A percentile compares a stretch with the other conserved stretches of the same genome.
Evolutionary conservation across 2,329 filamentous ascomycete species (phyloP).

Genomic region (Sclerotinia trifoliorum): DNA sequence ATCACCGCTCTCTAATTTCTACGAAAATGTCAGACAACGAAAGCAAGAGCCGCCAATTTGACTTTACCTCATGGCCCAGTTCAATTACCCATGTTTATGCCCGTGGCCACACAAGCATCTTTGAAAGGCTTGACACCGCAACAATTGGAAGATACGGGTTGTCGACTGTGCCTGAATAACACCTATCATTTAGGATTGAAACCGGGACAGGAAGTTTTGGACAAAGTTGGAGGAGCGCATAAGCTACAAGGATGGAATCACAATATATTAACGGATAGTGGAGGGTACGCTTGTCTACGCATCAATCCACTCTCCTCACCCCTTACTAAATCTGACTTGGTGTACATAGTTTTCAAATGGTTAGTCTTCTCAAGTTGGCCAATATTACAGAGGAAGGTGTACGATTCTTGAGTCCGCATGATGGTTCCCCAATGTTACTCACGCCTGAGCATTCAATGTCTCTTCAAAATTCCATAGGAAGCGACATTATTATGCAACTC

Average conservation of each 20-base stretch:
- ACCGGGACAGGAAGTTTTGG: conserved; percentile 85
- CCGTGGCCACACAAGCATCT: conserved; percentile 93
- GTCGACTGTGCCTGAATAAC: conserved; percentile 92
- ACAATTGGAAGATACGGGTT: conserved; percentile 85
- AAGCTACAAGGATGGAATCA: conserved; percentile 92
- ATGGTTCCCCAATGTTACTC: conserved; percentile 91
- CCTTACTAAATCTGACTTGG: conserved; percentile 16
- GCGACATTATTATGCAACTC: conserved; percentile 99
- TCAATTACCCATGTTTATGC: conserved; percentile 94
- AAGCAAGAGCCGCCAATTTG: conserved; percentile 84
- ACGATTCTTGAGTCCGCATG: conserved; percentile 91
- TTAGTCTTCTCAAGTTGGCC: conserved; percentile 88
- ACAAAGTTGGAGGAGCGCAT: conserved; percentile 87
- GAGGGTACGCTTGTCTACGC: conserved; percentile 52
- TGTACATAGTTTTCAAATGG: conserved; percentile 89
- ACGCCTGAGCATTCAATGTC: conserved; percentile 97
- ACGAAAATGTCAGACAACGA: conserved; percentile 67
- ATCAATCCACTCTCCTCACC: conserved; percentile 5
- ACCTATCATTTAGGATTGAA: conserved; percentile 96
- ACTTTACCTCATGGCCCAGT: conserved; percentile 90
- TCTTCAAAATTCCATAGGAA: conserved; percentile 94
- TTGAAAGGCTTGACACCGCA: conserved; percentile 92
- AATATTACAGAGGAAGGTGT: conserved; percentile 93
- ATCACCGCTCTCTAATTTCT: conserved; percentile 17
- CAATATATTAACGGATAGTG: conserved; percentile 85